These are phyloP conservation scores for Candida xyloterini DNA, from an alignment of 805 yeast species.

Conservation along the genomic window DNA sequence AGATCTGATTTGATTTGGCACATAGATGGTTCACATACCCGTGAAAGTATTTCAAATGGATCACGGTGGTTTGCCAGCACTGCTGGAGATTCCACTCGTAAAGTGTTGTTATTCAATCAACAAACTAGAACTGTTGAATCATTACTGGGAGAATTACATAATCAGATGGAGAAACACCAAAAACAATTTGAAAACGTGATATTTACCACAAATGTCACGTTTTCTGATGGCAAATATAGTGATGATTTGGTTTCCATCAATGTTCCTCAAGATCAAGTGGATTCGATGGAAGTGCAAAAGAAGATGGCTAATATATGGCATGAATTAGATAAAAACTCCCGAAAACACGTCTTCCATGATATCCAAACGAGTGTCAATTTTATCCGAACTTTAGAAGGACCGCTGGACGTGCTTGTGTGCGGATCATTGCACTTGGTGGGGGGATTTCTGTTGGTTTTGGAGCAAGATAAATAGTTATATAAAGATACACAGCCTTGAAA, in stretches of 20 bases:
- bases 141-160: slow-evolving; percentile 53
- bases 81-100: slow-evolving; percentile 29
- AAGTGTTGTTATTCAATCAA: slow-evolving; percentile 81
- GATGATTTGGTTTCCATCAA: slow-evolving; percentile 84
- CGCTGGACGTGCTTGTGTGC: slow-evolving; percentile 78
- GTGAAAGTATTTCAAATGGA: slow-evolving; percentile 82
- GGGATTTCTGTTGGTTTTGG: slow-evolving; percentile 84
- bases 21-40: slow-evolving; percentile 95
- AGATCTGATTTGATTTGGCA: slow-evolving; percentile 63
- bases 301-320: slow-evolving; percentile 70
- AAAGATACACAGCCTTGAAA: slow-evolving; percentile 11
- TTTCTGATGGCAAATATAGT: slow-evolving; percentile 77
- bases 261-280: slow-evolving; percentile 74
- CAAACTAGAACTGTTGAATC: slow-evolving; percentile 84
- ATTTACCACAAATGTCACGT: slow-evolving; percentile 90
- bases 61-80: slow-evolving; percentile 66
- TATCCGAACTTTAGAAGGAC: slow-evolving; percentile 45
- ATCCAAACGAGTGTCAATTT: slow-evolving; percentile 70
- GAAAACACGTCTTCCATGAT: slow-evolving; percentile 56
- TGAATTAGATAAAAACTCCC: slow-evolving; percentile 41
- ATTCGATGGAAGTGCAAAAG: slow-evolving; percentile 77
- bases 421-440: slow-evolving; percentile 96
- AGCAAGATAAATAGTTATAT: slow-evolving; percentile 31
- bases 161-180: slow-evolving; percentile 35
- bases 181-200: slow-evolving; percentile 69